phyloP scores from a whole-genome alignment of 129 eudicot genomes.

The Escallonia herrerae region DNA sequence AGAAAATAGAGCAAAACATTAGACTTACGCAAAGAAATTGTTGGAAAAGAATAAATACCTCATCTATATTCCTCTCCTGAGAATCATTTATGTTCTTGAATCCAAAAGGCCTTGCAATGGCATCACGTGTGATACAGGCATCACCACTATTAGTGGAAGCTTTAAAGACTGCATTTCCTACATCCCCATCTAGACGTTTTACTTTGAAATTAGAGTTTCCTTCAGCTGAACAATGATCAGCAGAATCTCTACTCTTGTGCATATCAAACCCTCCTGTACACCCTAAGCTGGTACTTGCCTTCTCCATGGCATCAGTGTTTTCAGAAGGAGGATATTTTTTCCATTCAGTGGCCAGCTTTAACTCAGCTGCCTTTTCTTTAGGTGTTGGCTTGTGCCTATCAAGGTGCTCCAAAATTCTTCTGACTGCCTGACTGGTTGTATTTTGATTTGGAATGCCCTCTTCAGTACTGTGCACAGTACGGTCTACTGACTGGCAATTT shows the following conservation, averaged over 20 bases:
- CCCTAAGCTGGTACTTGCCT: slow-evolving; percentile 12
- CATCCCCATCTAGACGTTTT: slow-evolving; percentile 18
- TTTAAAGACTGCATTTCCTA: slow-evolving; percentile 18
- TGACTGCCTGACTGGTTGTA: slow-evolving; percentile 46
- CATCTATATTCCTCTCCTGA: slow-evolving; percentile 17
- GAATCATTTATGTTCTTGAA: slow-evolving; percentile 22
- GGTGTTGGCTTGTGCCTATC: slow-evolving; percentile 77
- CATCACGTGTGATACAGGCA: slow-evolving; percentile 16
- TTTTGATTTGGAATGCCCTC: slow-evolving; percentile 18
- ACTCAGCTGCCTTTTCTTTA: slow-evolving; percentile 65
- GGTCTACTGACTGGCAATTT: slow-evolving; percentile 23
- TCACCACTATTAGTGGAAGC: slow-evolving; percentile 12
- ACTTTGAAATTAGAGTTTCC: slow-evolving; percentile 12
- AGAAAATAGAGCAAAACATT: background rate
- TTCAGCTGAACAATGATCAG: slow-evolving; percentile 14
- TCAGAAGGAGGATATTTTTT: slow-evolving; percentile 35
- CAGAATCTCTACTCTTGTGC: slow-evolving; percentile 15
- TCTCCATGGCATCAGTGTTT: slow-evolving; percentile 13
- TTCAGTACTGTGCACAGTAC: slow-evolving; percentile 24
- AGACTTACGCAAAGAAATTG: background rate
- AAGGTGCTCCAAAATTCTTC: slow-evolving; percentile 66
- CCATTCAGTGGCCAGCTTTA: slow-evolving; percentile 61
- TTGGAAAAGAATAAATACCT: slow-evolving; percentile 44
- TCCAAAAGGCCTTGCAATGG: slow-evolving; percentile 24
- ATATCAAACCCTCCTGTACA: slow-evolving; percentile 20